phyloP scores from a whole-genome alignment of 2,329 filamentous ascomycete species.

The Amauroascus verrucosus region DNA sequence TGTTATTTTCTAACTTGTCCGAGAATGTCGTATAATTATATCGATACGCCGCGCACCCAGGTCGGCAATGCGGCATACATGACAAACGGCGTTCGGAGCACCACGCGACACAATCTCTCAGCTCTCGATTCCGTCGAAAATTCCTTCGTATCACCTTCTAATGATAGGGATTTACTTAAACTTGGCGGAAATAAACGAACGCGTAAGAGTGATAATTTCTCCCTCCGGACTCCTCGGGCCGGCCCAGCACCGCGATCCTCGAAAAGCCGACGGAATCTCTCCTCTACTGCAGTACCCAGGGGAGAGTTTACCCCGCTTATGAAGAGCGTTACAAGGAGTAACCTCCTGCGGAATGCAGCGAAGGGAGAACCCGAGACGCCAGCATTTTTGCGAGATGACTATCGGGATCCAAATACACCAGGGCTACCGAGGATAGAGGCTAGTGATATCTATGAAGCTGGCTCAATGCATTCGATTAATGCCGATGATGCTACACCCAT shows the following conservation, averaged over 20 bases:
- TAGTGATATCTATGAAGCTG: constrained; percentile 54
- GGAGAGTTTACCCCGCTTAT: constrained; percentile 91
- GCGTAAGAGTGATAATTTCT: constrained; percentile 45
- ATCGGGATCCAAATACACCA: constrained; percentile 60
- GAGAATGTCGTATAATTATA: constrained; percentile 55
- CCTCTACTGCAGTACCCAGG: constrained; percentile 43
- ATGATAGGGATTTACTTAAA: constrained; percentile 65
- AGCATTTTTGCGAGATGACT: constrained; percentile 50
- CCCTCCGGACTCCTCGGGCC: constrained; percentile 62
- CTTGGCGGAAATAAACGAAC: constrained; percentile 57
- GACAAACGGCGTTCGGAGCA: constrained; percentile 51
- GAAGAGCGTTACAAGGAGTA: constrained; percentile 63
- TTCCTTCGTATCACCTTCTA: constrained; percentile 72
- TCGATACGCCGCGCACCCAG: constrained; percentile 75
- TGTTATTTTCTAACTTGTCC: background rate
- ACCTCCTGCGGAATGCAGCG: constrained; percentile 49
- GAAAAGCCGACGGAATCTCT: constrained; percentile 58
- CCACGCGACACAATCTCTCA: constrained; percentile 32
- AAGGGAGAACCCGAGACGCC: constrained; percentile 55
- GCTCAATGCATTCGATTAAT: constrained; percentile 54
- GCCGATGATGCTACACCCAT: constrained; percentile 59
- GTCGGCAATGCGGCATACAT: constrained; percentile 80
- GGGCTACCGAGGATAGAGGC: constrained; percentile 63
- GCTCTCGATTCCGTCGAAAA: constrained; percentile 73
- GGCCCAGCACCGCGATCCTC: constrained; percentile 44